phyloP scores from a whole-genome alignment of 176 grass and related monocot species.

The Raddia distichophylla region DNA sequence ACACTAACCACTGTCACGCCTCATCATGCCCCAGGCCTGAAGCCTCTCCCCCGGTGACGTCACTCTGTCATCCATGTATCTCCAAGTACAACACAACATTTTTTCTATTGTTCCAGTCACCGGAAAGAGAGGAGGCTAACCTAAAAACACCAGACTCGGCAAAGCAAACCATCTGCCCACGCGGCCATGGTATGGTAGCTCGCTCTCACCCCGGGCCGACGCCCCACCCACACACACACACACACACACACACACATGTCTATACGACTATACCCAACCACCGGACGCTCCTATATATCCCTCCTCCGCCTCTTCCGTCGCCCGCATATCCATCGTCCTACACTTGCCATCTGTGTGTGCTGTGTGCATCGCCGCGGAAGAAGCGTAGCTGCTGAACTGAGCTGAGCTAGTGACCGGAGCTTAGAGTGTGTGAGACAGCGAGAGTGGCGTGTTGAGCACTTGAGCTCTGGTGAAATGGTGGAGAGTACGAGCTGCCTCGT shows the following conservation, averaged over 20 bases:
- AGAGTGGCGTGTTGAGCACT: no score
- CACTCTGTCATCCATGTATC: neutral
- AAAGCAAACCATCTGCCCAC: slow-evolving; percentile 20
- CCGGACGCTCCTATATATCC: slow-evolving; percentile 42
- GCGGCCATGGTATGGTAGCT: slow-evolving; percentile 10
- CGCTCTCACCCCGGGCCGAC: neutral
- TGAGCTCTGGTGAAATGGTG: slow-evolving; percentile 46
- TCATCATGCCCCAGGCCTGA: neutral
- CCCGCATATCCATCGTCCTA: neutral
- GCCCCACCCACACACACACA: neutral
- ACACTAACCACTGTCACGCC: neutral
- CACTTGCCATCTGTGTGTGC: neutral
- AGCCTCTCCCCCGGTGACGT: neutral
- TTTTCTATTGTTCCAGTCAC: neutral
- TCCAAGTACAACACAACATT: slow-evolving; percentile 4
- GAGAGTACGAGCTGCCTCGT: slow-evolving; percentile 55
- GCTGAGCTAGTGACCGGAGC: no score
- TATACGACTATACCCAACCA: neutral
- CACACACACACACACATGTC: no score
- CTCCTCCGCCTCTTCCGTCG: neutral
- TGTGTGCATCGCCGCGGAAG: slow-evolving; percentile 6
- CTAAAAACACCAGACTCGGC: neutral
- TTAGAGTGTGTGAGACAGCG: no score
- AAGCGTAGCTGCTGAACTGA: neutral
- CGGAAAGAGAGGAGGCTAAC: neutral